phyloP scores from a whole-genome alignment of 2,329 filamentous ascomycete genomes.

The Catunica adiposa region DNA sequence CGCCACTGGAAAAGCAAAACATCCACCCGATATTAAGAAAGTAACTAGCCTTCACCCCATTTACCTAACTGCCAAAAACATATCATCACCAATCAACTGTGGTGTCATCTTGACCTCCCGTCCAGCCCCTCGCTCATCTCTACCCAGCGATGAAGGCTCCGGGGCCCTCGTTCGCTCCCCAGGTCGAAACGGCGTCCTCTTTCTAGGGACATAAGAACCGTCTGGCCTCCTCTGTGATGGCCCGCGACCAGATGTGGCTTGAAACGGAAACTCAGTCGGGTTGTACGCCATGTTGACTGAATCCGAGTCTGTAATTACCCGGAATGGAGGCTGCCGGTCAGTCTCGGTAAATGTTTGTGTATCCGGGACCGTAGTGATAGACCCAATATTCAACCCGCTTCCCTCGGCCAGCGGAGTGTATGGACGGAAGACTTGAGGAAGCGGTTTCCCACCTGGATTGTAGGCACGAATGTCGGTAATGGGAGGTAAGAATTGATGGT shows the following conservation, averaged over 20 bases:
- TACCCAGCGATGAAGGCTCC: background rate
- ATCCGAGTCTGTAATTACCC: conserved; percentile 7
- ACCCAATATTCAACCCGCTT: background rate
- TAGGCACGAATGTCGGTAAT: conserved; percentile 3
- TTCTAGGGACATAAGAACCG: background rate
- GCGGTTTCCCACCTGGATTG: conserved; percentile 3
- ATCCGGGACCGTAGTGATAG: background rate
- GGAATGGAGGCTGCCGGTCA: conserved; percentile 1
- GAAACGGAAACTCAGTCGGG: conserved; percentile 2
- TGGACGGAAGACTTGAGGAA: background rate
- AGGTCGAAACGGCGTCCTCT: background rate
- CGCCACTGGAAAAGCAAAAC: background rate
- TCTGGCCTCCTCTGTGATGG: background rate
- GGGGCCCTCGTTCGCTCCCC: conserved; percentile 4
- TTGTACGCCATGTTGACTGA: conserved; percentile 9
- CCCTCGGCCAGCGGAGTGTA: background rate
- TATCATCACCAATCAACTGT: conserved; percentile 46
- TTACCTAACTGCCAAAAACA: conserved; percentile 32
- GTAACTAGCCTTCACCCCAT: background rate
- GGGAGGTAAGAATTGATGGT: background rate
- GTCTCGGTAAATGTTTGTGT: background rate
- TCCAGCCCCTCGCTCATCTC: background rate
- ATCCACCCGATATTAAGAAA: background rate
- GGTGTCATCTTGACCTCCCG: conserved; percentile 50
- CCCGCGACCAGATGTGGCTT: background rate